Percentiles rank a stretch among this genome's conserved stretches.
Evolutionary conservation across 371 early-diverging fungal species (phyloP).

Genomic region (Mortierella polycephala): DNA sequence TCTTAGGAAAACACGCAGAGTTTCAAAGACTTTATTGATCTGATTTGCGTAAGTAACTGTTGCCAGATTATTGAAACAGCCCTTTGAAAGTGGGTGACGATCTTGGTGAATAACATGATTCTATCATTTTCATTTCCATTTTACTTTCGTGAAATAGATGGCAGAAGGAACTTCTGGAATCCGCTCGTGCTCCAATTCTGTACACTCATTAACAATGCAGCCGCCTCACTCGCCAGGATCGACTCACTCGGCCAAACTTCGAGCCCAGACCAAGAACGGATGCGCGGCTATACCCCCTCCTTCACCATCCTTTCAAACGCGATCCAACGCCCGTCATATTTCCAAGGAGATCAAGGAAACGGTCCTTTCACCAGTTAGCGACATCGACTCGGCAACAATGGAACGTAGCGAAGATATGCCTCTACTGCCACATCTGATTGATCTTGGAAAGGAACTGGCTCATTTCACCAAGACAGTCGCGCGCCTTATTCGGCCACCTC

Average conservation of each 20-base stretch:
- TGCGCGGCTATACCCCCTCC: conserved; percentile 3
- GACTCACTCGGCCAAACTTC: conserved; percentile 25
- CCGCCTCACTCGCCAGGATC: conserved; percentile 42
- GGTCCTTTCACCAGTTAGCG: conserved; percentile 18
- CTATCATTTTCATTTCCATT: too few relatives aligned
- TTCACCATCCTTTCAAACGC: conserved; percentile 23
- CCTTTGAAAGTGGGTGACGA: not conserved
- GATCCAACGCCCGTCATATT: not conserved
- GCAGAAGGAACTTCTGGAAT: conserved; percentile 6
- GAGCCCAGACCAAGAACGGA: conserved; percentile 11
- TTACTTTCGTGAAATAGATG: not conserved
- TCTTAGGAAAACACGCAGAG: conserved; percentile 58
- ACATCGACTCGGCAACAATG: conserved; percentile 15
- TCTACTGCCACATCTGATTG: conserved; percentile 44
- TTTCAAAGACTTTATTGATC: conserved; percentile 62
- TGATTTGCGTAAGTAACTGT: conserved; percentile 52
- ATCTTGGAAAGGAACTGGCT: conserved; percentile 48
- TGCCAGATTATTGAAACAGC: too few relatives aligned
- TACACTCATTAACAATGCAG: conserved; percentile 20
- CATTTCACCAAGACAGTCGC: conserved; percentile 40
- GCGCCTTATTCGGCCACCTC: conserved; percentile 11
- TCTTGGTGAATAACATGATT: not conserved
- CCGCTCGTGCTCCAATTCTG: conserved; percentile 37
- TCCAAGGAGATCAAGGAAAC: conserved; percentile 1
- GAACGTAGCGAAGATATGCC: conserved; percentile 39